Conservation (phyloP, 2,329 filamentous ascomycete genomes). For the Rutstroemia sp. region DNA sequence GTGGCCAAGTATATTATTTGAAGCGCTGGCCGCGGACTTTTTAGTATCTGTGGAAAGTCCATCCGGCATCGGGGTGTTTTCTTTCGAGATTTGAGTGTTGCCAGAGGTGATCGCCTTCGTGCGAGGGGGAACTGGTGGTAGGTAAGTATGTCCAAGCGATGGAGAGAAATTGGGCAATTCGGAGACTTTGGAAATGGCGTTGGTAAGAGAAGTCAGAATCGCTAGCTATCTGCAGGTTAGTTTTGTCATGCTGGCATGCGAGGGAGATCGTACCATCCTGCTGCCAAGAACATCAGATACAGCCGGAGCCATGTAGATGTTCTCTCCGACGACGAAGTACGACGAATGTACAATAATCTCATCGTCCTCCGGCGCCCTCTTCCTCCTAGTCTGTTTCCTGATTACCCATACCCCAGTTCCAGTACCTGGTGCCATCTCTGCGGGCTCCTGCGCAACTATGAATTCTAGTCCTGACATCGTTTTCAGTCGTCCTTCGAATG, state of each 20-base stretch:
- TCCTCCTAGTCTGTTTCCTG: constrained; percentile 57
- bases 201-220: constrained; percentile 19
- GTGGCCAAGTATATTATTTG: constrained; percentile 22
- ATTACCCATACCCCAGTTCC: constrained; percentile 63
- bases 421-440: constrained; percentile 52
- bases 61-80: constrained; percentile 41
- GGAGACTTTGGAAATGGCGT: constrained; percentile 28
- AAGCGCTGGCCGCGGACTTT: constrained; percentile 1
- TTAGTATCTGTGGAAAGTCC: constrained; percentile 10
- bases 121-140: constrained; percentile 18
- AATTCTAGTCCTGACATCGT: constrained; percentile 62
- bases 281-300: constrained; percentile 52
- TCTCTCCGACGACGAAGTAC: constrained; percentile 59
- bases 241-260: neutral
- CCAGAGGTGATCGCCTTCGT: constrained; percentile 18
- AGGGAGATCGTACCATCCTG: constrained; percentile 43
- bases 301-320: constrained; percentile 59
- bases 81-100: constrained; percentile 25
- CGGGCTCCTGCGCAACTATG: constrained; percentile 57
- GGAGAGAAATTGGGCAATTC: constrained; percentile 39
- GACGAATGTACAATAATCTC: constrained; percentile 51
- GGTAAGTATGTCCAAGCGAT: constrained; percentile 38
- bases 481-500: constrained; percentile 54
- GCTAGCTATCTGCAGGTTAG: neutral
- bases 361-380: constrained; percentile 50